phyloP scores from a whole-genome alignment of 768 basidiomycete genomes.

The Lentinula lateritia region DNA sequence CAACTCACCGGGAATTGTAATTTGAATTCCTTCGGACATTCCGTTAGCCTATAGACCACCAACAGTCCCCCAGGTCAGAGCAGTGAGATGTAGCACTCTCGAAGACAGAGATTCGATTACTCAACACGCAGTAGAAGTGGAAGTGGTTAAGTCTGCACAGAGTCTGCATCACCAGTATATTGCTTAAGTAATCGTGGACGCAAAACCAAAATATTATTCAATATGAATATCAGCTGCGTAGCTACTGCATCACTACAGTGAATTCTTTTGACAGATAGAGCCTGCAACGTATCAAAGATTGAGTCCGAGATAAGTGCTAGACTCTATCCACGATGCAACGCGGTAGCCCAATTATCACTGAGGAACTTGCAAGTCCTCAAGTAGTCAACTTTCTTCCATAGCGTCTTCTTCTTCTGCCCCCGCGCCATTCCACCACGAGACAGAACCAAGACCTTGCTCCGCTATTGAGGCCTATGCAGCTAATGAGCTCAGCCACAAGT shows the following conservation, averaged over 20 bases:
- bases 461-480: constrained; percentile 65
- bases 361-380: not conserved
- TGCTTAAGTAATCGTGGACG: no score
- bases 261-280: no score
- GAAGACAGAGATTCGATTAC: not conserved
- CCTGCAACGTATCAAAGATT: no score
- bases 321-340: no score
- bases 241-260: no score
- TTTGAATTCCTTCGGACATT: constrained; percentile 45
- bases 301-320: no score
- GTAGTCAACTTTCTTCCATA: constrained; percentile 38
- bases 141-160: no score
- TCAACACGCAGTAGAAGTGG: no score
- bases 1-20: constrained; percentile 56
- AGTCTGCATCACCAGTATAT: no score
- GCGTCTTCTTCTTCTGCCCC: constrained; percentile 31
- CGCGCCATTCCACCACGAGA: constrained; percentile 67
- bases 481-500: not conserved
- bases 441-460: constrained; percentile 76
- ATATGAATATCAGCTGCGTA: no score
- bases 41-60: not conserved
- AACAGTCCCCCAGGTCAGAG: not conserved
- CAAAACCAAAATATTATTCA: no score
- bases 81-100: not conserved
- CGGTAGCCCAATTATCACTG: no score